phyloP scores from a whole-genome alignment of 2,329 filamentous ascomycete genomes.

The Colletotrichum aenigma region DNA sequence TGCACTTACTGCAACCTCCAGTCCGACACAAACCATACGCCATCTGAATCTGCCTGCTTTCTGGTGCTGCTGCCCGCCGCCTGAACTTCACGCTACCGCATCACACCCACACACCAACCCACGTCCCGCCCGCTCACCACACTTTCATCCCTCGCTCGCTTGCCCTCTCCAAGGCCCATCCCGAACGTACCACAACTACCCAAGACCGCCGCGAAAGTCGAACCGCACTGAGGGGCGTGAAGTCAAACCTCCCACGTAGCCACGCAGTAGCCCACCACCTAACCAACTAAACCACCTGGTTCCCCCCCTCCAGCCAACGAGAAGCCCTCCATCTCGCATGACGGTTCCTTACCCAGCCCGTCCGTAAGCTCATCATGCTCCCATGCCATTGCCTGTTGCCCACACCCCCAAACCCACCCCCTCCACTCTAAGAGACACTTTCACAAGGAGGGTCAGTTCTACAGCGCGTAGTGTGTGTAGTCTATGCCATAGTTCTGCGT shows the following conservation, averaged over 20 bases:
- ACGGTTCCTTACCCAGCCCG: constrained; percentile 5
- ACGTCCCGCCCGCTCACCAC: not conserved
- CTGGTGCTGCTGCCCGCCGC: not conserved
- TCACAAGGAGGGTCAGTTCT: constrained; percentile 5
- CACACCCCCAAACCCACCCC: not conserved
- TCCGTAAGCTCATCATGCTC: constrained; percentile 10
- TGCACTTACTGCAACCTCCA: not conserved
- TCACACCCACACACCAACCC: not conserved
- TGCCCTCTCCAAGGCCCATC: constrained; percentile 4
- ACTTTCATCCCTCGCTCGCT: not conserved
- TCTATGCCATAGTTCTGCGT: not conserved
- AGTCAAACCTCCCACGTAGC: not conserved
- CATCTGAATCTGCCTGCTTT: not conserved
- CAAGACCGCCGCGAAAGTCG: not conserved
- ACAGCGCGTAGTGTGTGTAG: not conserved
- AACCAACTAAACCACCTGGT: not conserved
- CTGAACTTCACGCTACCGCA: not conserved
- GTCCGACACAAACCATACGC: not conserved
- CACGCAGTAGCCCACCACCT: not conserved
- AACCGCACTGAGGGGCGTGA: not conserved
- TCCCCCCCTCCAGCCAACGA: constrained; percentile 12
- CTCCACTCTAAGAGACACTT: not conserved
- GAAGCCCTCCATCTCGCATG: constrained; percentile 17
- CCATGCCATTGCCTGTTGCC: not conserved
- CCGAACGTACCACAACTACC: constrained; percentile 8